These are phyloP conservation scores for Ceratocystis cubensis DNA, from an alignment of 2,329 filamentous ascomycete species.

Conservation along the genomic window DNA sequence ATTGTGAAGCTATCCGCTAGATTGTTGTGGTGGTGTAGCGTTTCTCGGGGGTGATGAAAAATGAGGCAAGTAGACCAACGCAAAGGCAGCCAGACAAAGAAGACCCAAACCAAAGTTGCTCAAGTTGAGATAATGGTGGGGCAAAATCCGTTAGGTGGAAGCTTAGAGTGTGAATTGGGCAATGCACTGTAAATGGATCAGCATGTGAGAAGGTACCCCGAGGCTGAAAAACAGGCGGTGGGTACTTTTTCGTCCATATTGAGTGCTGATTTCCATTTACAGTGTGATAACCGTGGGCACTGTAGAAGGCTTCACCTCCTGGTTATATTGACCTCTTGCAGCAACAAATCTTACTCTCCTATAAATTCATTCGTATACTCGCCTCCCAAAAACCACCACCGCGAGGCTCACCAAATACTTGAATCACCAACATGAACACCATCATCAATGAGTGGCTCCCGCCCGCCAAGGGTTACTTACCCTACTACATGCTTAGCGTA, in stretches of 20 bases:
- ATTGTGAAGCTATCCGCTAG: not conserved
- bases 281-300: not conserved
- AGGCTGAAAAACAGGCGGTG: too few relatives aligned
- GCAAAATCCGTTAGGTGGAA: not conserved
- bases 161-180: not conserved
- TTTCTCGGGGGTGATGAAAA: not conserved
- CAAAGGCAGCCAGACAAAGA: not conserved
- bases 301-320: not conserved
- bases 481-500: constrained; percentile 48
- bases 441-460: constrained; percentile 33
- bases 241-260: not conserved
- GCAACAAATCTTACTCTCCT: not conserved
- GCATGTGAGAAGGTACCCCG: not conserved
- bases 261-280: not conserved
- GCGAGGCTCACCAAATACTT: not conserved
- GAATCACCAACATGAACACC: constrained; percentile 32
- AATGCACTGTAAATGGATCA: not conserved
- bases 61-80: not conserved
- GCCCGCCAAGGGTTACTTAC: constrained; percentile 40
- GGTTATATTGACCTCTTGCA: not conserved
- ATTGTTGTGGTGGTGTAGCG: not conserved
- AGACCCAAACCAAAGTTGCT: not conserved
- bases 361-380: not conserved
- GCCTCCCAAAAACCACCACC: not conserved
- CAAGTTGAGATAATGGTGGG: constrained; percentile 11